These are phyloP conservation scores for Litsea cubeba DNA, from an alignment of 164 flowering plant species.

Conservation along the genomic window DNA sequence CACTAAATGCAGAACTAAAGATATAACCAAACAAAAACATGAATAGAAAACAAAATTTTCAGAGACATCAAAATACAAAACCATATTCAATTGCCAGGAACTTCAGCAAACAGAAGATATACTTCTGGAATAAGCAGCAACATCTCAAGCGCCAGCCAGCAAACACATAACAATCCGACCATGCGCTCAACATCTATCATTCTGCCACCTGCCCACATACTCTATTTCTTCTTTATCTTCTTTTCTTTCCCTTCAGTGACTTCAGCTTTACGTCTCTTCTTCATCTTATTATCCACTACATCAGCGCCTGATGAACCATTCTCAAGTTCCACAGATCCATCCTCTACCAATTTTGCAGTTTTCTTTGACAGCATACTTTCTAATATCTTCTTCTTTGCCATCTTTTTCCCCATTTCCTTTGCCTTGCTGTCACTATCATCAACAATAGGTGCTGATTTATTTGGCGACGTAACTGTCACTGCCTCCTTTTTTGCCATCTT, in stretches of 20 bases:
- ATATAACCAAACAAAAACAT: slow-evolving; percentile 1
- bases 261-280: slow-evolving; percentile 15
- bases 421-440: neutral
- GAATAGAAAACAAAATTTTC: slow-evolving; percentile 9
- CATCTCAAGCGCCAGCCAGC: neutral
- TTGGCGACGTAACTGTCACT: slow-evolving; percentile 1
- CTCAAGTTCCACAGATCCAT: neutral
- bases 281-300: slow-evolving; percentile 7
- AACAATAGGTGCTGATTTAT: slow-evolving; percentile 12
- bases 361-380: slow-evolving; percentile 11
- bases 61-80: slow-evolving; percentile 7
- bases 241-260: slow-evolving; percentile 15
- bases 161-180: neutral
- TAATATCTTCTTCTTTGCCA: slow-evolving; percentile 15
- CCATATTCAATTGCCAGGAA: slow-evolving; percentile 8
- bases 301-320: neutral
- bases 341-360: slow-evolving; percentile 15
- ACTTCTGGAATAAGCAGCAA: neutral
- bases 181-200: neutral
- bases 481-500: slow-evolving; percentile 15
- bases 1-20: neutral
- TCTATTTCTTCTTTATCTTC: slow-evolving; percentile 26
- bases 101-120: slow-evolving; percentile 1
- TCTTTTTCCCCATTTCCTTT: neutral
- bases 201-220: slow-evolving; percentile 7